phyloP scores from a whole-genome alignment of 345 rosid genomes.

The Conringia planisiliqua region DNA sequence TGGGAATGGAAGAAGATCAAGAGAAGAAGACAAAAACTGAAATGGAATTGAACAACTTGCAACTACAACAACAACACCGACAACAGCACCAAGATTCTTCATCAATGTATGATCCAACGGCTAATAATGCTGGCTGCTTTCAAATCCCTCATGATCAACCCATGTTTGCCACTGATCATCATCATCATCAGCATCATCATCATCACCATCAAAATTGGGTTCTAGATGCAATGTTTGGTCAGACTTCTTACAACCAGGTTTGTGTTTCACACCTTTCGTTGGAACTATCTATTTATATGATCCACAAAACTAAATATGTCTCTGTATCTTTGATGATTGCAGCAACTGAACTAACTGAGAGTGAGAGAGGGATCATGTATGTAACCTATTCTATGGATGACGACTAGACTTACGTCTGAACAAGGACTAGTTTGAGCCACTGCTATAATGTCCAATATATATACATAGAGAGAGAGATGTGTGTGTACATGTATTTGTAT shows the following conservation, averaged over 20 bases:
- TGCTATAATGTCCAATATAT: conserved; percentile 1
- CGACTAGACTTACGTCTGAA: neutral
- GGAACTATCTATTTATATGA: neutral
- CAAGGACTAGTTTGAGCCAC: conserved; percentile 17
- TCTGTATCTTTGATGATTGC: conserved; percentile 18
- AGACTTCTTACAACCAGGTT: conserved; percentile 63
- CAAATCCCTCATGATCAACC: conserved; percentile 49
- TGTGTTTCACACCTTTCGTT: conserved; percentile 15
- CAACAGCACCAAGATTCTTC: conserved; percentile 40
- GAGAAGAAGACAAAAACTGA: conserved; percentile 44
- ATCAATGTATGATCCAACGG: conserved; percentile 41
- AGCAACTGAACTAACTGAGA: conserved; percentile 31
- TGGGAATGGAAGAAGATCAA: conserved; percentile 42
- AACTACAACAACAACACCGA: conserved; percentile 59
- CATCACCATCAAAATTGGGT: conserved; percentile 44
- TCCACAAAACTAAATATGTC: neutral
- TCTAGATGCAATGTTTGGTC: conserved; percentile 57
- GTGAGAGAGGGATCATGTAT: neutral
- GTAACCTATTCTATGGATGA: neutral
- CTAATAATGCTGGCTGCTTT: conserved; percentile 36
- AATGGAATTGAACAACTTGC: conserved; percentile 51
- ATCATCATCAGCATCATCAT: conserved; percentile 30
- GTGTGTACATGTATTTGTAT: conserved; percentile 18
- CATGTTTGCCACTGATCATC: conserved; percentile 34
- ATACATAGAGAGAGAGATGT: neutral